These are phyloP conservation scores for Vitis rotundifolia DNA, from an alignment of 164 flowering plant genomes.

Conservation along the genomic window DNA sequence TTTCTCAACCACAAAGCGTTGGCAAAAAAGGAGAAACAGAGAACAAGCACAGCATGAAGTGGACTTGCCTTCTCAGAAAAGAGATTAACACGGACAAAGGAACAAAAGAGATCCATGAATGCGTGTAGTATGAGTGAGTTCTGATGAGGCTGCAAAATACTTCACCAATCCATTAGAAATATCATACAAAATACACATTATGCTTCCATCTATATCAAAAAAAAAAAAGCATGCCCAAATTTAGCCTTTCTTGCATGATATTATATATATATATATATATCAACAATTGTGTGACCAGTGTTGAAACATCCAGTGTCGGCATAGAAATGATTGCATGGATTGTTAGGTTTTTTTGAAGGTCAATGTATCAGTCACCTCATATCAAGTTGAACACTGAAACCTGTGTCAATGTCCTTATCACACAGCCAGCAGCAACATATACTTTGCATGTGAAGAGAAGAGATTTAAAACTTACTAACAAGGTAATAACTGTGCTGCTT, in stretches of 20 bases:
- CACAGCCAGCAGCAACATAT: not conserved
- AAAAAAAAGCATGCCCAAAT: too few relatives aligned
- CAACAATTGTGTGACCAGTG: too few relatives aligned
- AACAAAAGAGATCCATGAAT: conserved; percentile 97
- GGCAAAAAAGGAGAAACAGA: not conserved
- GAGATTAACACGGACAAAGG: conserved; percentile 88
- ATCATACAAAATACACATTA: not conserved
- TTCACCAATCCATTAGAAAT: conserved; percentile 28
- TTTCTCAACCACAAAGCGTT: not conserved
- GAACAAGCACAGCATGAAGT: not conserved
- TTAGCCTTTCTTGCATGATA: too few relatives aligned
- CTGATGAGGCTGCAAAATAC: conserved; percentile 92
- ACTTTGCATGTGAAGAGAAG: not conserved
- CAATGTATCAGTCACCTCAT: not conserved
- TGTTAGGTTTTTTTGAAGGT: not conserved
- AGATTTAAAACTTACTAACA: conserved; percentile 64
- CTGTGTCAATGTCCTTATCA: not conserved
- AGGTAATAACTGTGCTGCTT: conserved; percentile 96
- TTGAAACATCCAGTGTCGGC: too few relatives aligned
- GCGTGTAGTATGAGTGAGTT: conserved; percentile 93
- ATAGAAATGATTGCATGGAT: not conserved
- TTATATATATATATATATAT: too few relatives aligned
- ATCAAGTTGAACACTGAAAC: not conserved
- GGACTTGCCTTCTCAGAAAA: conserved; percentile 79
- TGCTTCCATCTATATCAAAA: not conserved